Evolutionary conservation across 345 rosid genomes (phyloP), one percentile per base, ranked within the genome.

Genomic region (Eucalyptus melliodora): DNA sequence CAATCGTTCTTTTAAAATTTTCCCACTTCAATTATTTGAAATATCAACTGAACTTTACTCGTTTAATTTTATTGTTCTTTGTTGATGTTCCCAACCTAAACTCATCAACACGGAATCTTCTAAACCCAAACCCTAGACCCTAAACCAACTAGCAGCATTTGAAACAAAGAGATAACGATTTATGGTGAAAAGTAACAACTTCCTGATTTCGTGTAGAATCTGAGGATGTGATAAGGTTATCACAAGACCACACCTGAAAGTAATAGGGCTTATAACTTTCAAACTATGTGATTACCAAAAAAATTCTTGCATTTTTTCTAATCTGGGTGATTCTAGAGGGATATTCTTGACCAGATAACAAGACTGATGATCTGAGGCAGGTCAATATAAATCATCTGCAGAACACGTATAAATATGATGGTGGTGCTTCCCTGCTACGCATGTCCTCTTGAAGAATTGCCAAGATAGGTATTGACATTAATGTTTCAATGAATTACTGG

Each of bases 401-500:
- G 15, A 59, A 26, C n/a, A 59, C 65, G 27, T 10, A 2, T 59
- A 24, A 59, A 24, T 59, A 59, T 59, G 65, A 59, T 5, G 65
- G 24, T 55, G 11, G 65, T 11, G n/a, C 65, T 59, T 4, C 65
- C 65, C 30, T 59, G 65, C 30, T 24, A 26, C 30, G 65, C 65
- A 59, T 15, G 6, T 59, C 60, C 91, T 96, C 90, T 92, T 91
- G 90, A 97, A 97, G 92, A 89, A 92, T 80, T 92, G 92, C 92
- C 92, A 97, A 87, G 96, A 95, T 91, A 92, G 95, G n/a, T 96
- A 96, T 89, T 97, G 98, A 89, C 99, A 96, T 88, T 95, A 93
- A 93, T 92, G 99, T 94, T 91, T 97, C 89, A 94, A 94, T 92
- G 95, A 95, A 92, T 91, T 97, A 81, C 97, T 97, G 30, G 92